Base-by-base conservation (phyloP, 1,139 yeast genomes). In the Geotrichum klebahnii region DNA sequence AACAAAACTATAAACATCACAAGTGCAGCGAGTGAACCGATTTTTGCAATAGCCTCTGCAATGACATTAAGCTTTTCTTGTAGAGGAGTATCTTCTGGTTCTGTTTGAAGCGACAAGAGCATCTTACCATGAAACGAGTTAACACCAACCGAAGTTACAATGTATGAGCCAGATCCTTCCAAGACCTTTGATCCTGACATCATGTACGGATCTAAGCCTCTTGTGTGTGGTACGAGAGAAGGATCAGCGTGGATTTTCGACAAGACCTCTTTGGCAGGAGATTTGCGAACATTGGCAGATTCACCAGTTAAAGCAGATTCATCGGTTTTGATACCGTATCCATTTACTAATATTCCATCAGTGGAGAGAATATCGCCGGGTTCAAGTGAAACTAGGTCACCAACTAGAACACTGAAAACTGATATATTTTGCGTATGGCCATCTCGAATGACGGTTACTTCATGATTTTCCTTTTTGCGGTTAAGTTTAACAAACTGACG, bases 331-430 rank as follows among this genome's bases (percentile, higher is more conserved):
- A 94, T 79, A 51, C 77, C 80, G 44, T 67, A 67, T 12, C 97
- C 97, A 19, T 72, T 68, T n/a, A 88, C 71, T 54, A 92, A 67
- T 10, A 92, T 71, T 37, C 88, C 81, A 67, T 92, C 99, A 1
- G 92, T 94, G 0, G 98, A 95, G 2, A 92, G 73, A 52, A 92
- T 81, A 62, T 94, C 98, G 55, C 99, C 99, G 3, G 98, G 95
- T 67, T 89, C 95, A 46, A 92, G 70, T 51, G 76, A 73, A 38
- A 90, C 71, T 5, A 92, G 60, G 65, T 92, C 99, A 41, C 99
- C 99, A 16, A 87, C 97, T 45, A 84, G 63, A 46, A 92, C 68
- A 55, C 87, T 88, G 61, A 78, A 82, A 52, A 92, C 82, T 5
- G 92, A 81, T 20, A 89, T 73, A 59, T 81, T 77, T 47, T 71